phyloP scores from a whole-genome alignment of 2,329 filamentous ascomycete genomes.

The Ustulina deusta region DNA sequence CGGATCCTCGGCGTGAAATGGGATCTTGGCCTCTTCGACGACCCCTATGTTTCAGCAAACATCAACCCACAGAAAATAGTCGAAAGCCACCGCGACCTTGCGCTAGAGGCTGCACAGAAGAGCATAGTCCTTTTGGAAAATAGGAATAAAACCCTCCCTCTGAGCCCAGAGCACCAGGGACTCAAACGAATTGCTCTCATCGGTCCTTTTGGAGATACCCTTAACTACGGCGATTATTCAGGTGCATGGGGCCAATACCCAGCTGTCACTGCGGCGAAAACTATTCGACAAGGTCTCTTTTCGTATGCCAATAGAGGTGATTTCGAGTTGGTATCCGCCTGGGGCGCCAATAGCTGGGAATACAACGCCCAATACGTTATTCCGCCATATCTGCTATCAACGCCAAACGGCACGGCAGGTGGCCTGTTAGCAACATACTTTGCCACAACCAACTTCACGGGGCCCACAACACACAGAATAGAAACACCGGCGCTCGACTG shows the following conservation, averaged over 20 bases:
- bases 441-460: slow-evolving; percentile 54
- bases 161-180: slow-evolving; percentile 47
- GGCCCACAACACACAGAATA: slow-evolving; percentile 47
- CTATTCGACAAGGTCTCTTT: slow-evolving; percentile 54
- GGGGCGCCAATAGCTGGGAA: slow-evolving; percentile 59
- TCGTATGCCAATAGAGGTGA: slow-evolving; percentile 45
- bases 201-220: slow-evolving; percentile 56
- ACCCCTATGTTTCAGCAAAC: slow-evolving; percentile 53
- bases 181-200: slow-evolving; percentile 55
- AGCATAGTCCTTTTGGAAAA: slow-evolving; percentile 59
- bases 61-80: slow-evolving; percentile 54
- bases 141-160: slow-evolving; percentile 54
- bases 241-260: slow-evolving; percentile 57
- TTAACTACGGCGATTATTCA: slow-evolving; percentile 60
- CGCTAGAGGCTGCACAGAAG: slow-evolving; percentile 58
- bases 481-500: slow-evolving; percentile 58
- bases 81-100: slow-evolving; percentile 52
- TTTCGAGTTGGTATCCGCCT: slow-evolving; percentile 55
- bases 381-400: slow-evolving; percentile 56
- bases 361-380: slow-evolving; percentile 60
- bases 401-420: slow-evolving; percentile 51
- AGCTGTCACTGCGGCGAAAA: slow-evolving; percentile 53
- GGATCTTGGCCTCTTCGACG: slow-evolving; percentile 57
- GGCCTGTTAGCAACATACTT: slow-evolving; percentile 58
- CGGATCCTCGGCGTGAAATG: slow-evolving; percentile 57